phyloP scores from a whole-genome alignment of 139 green algal species.

The Desmodesmus armatus region DNA sequence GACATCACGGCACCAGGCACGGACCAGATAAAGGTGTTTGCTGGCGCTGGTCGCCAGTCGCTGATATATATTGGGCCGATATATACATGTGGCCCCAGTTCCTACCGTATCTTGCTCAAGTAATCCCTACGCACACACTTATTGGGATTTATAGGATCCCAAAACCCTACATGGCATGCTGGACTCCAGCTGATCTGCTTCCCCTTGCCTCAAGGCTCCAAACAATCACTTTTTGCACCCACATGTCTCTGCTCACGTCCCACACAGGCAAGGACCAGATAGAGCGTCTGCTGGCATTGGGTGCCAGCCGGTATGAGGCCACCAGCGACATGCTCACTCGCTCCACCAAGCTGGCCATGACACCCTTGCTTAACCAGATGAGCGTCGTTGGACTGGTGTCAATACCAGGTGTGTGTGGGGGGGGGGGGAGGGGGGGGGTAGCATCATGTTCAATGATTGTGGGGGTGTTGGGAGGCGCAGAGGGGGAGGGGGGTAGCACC shows the following conservation, averaged over 20 bases:
- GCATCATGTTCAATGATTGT: background rate
- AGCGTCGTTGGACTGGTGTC: conserved; percentile 83
- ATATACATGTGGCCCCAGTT: no score
- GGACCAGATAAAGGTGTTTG: no score
- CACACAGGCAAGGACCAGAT: conserved; percentile 61
- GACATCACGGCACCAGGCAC: no score
- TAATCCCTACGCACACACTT: no score
- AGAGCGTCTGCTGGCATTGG: conserved; percentile 80
- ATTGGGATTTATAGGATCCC: no score
- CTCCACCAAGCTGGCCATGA: conserved; percentile 72
- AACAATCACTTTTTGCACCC: background rate
- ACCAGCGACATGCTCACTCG: conserved; percentile 52
- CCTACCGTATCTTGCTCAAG: no score
- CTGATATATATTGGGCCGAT: no score
- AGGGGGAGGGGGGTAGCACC: background rate
- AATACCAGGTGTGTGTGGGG: conserved; percentile 88
- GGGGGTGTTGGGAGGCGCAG: no score
- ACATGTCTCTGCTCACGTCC: background rate
- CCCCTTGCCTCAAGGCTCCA: no score
- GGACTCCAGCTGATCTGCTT: no score
- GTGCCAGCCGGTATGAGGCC: conserved; percentile 83
- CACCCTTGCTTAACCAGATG: conserved; percentile 88
- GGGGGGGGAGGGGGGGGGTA: background rate
- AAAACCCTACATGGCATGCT: no score
- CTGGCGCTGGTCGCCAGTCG: no score